A percentile compares a stretch with the other conserved stretches of the same genome.
phyloP scores from a whole-genome alignment of 768 basidiomycete genomes.

The Termitomyces sp. region DNA sequence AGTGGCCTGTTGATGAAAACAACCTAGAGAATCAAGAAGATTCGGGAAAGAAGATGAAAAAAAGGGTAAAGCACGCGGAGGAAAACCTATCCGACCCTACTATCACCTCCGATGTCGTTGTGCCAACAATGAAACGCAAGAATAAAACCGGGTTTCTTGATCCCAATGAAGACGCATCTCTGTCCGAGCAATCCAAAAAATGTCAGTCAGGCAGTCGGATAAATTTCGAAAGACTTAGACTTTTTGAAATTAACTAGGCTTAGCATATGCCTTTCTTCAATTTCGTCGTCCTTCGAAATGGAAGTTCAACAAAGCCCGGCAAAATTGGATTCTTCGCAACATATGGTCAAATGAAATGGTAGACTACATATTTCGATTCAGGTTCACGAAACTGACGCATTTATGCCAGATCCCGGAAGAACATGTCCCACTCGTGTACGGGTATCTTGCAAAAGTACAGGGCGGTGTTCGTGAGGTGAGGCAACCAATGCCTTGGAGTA shows the following conservation, averaged over 20 bases:
- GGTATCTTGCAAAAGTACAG: conserved; percentile 41
- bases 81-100: neutral
- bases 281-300: conserved; percentile 43
- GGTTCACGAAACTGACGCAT: neutral
- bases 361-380: conserved; percentile 15
- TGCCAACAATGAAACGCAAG: conserved; percentile 28
- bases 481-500: neutral
- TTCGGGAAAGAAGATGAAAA: conserved; percentile 14
- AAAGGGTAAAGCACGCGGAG: conserved; percentile 9
- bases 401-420: conserved; percentile 43
- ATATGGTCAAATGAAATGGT: conserved; percentile 48
- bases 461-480: conserved; percentile 42
- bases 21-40: conserved; percentile 2
- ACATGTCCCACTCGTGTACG: conserved; percentile 37
- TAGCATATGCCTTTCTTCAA: conserved; percentile 52
- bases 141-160: conserved; percentile 40
- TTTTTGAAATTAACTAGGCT: conserved; percentile 22
- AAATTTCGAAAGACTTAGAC: neutral
- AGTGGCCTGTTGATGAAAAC: conserved; percentile 1
- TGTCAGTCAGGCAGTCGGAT: conserved; percentile 21
- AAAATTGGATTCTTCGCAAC: conserved; percentile 71
- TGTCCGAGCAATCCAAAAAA: conserved; percentile 35
- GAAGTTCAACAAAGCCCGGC: conserved; percentile 73
- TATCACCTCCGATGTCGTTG: conserved; percentile 1
- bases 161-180: conserved; percentile 31